Percentiles rank a stretch among this genome's conserved stretches.
Conservation (phyloP, 306 rosid species). For the Quercus wislizeni region DNA sequence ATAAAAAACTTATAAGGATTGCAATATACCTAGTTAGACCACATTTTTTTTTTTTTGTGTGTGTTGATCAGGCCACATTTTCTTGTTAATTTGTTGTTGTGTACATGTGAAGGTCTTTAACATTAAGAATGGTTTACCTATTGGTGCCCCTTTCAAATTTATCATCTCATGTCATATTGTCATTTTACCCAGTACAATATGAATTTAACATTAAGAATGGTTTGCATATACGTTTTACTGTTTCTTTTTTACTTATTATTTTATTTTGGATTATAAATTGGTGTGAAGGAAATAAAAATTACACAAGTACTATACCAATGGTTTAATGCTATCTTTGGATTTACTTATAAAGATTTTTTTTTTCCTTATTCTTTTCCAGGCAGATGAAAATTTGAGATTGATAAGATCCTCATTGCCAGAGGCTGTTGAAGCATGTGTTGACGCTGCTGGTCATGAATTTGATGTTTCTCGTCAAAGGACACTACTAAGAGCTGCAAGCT, state of each 20-base stretch:
- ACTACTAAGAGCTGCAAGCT: conserved; percentile 94
- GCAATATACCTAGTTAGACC: neutral
- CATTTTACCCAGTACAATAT: neutral
- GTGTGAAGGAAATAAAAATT: neutral
- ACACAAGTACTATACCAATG: neutral
- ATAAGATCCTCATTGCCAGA: conserved; percentile 79
- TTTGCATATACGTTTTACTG: neutral
- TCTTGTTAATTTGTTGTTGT: neutral
- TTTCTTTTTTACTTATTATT: neutral
- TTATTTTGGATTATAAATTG: neutral
- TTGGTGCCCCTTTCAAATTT: neutral
- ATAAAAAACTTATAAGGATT: neutral
- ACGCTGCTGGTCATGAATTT: conserved; percentile 96
- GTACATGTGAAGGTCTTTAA: neutral
- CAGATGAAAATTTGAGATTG: conserved; percentile 96
- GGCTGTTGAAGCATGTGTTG: conserved; percentile 97
- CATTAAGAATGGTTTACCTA: neutral
- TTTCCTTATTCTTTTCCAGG: conserved; percentile 52
- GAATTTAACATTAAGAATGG: neutral
- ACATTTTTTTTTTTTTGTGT: neutral
- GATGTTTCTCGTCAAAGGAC: conserved; percentile 76
- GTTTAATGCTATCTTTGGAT: conserved; percentile 7
- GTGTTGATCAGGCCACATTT: neutral
- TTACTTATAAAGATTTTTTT: conserved; percentile 6
- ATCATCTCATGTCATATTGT: neutral